Evolutionary conservation across 768 basidiomycete genomes (phyloP), one percentile per base, ranked within the genome.

Genomic region (Termitomyces sp.): DNA sequence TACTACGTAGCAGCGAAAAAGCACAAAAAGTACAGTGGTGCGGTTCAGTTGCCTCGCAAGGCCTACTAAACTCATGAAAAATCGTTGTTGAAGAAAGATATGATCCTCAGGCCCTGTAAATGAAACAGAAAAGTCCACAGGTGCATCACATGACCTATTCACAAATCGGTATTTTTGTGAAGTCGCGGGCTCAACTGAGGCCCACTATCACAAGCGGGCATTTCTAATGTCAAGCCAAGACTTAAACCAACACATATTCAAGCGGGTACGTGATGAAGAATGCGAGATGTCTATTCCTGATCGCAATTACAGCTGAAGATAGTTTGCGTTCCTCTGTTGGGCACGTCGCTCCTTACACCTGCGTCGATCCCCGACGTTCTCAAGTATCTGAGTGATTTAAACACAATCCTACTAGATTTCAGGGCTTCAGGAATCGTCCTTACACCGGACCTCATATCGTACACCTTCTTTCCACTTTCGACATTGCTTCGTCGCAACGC

Each of bases 401-500:
- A 80, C 54, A 65, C 67, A 8, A 69, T 72, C 7, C 73, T 94
- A 44, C 68, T 67, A n/a, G 72, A 76, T 6, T 64, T 81, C 26
- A 70, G 77, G 10, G 61, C 72, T 13, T 70, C 74, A 8, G 69
- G 69, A 8, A 58, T 64, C 36, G 52, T 68, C 4, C 77, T 92
- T 36, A 76, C 80, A 1, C 67, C 81, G 0, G 80, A 81, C 16
- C 77, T 94, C 49, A 82, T 92, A 45, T 86, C 88, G 46, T 98
- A 98, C 69, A 76, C 85, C 30, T 91, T 95, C 72, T 89, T 93
- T 64, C 96, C 96, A 3, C 70, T 98, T 41, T 93, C 93, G 2
- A 83, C 86, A 30, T 83, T 97, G 51, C 79, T 98, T 36, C 86
- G 88, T 50, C 85, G 90, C 33, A 92, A 94, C 67, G 65, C 80